Percentiles rank a stretch among this genome's conserved stretches.
phyloP scores from a whole-genome alignment of 83 land plant genomes.

The Diphasiastrum complanatum region DNA sequence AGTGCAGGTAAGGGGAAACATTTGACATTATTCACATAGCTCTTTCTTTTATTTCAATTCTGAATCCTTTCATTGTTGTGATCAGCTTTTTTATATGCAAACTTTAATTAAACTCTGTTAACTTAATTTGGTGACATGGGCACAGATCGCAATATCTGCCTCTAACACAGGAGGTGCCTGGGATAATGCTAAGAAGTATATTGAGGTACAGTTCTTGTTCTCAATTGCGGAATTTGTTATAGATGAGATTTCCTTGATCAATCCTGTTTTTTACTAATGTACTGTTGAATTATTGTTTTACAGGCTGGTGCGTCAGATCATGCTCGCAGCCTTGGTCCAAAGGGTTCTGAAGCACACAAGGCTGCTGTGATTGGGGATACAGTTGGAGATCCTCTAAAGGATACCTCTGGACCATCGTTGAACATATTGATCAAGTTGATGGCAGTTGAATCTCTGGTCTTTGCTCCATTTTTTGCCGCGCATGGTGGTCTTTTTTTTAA shows the following conservation, averaged over 20 bases:
- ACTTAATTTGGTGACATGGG: background rate
- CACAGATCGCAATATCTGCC: constrained; percentile 82
- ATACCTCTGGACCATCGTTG: constrained; percentile 77
- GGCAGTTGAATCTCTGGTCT: constrained; percentile 74
- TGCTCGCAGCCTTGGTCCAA: constrained; percentile 57
- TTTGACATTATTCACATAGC: background rate
- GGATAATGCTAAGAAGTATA: constrained; percentile 87
- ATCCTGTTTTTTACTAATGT: background rate
- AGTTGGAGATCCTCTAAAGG: constrained; percentile 76
- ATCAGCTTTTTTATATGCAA: background rate
- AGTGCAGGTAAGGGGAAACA: constrained; percentile 44
- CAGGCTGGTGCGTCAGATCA: constrained; percentile 65
- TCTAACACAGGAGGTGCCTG: constrained; percentile 94
- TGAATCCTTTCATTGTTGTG: background rate
- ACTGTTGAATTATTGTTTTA: background rate
- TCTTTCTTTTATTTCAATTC: background rate
- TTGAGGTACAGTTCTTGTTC: constrained; percentile 38
- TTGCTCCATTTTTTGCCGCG: constrained; percentile 69
- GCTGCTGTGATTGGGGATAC: constrained; percentile 85
- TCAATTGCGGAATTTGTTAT: background rate
- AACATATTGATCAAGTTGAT: constrained; percentile 74
- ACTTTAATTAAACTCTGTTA: background rate
- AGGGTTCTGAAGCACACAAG: constrained; percentile 73
- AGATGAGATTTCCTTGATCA: background rate
- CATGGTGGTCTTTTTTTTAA: constrained; percentile 44